Evolutionary conservation across 352 stramenopile species (phyloP), one percentile per base, ranked within the genome.

Genomic region (Globisporangium middletonii): DNA sequence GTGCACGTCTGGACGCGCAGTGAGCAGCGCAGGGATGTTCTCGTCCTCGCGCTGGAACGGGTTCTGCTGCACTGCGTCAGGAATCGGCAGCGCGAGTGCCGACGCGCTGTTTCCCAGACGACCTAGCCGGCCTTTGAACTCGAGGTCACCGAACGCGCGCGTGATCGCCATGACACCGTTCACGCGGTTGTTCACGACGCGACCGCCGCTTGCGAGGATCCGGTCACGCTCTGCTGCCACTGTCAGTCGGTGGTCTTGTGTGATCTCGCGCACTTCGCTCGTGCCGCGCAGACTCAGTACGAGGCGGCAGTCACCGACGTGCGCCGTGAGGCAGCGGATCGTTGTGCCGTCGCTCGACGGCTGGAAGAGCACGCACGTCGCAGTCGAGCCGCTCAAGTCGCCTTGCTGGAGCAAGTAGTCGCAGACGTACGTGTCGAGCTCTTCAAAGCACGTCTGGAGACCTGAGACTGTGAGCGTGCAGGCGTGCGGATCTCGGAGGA

Each of bases 131-230:
- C 69, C 77, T 58, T 95, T 95, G 69, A 94, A 90, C 59, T 92
- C 83, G 4, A 95, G 65, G 50, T 94, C 83, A 0, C 85, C 85
- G 48, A 96, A 94, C 3, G 79, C 81, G 1, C 86, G 81, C 12
- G 84, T 92, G 64, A 96, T 88, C n/a, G 77, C 77, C 69, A 94
- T 86, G 28, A 92, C 77, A 46, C 84, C 80, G 44, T 94, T 93
- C 47, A 94, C 76, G 48, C 85, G 77, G 47, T 89, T 88, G 67
- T 93, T 95, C 28, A 92, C 75, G 1, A 95, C 75, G 2, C 71
- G 65, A 0, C 82, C 84, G 12, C 85, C 85, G 12, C 76, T 59
- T 30, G 71, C 55, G 12, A 86, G 48, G 16, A 96, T 64, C 5
- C 77, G 72, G 1, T 85, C 65, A 3, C 68, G 63, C 57, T 96